Base-by-base conservation (phyloP, 257 asterid genomes). In the Gentiana macrophylla region DNA sequence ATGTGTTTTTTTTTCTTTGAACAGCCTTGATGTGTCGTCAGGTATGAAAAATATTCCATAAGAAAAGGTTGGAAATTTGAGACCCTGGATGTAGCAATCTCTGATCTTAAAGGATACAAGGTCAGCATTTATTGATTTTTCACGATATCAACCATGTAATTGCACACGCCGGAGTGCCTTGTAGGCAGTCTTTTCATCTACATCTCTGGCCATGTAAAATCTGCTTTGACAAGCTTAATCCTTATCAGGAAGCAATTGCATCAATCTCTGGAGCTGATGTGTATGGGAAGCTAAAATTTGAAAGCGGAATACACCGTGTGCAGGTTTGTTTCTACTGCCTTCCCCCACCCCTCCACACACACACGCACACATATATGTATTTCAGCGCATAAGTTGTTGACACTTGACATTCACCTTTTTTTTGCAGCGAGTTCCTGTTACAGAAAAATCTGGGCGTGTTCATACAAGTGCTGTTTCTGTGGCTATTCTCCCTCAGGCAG, bases 401-500 rank as follows among this genome's bases (percentile, higher is more conserved):
- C 56, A 65, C 24, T 24, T 24, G 24, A 24, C 24, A 24, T 24
- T 24, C 24, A 24, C 24, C 24, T 44, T 58, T 66, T 61, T 72
- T 64, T 47, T 77, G 69, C 66, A 91, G 96, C 82, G 98, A 68
- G 96, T 91, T 73, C 98, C 98, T 5, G 74, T 84, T 67, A 91
- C 98, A 35, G 96, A 87, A 77, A 91, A 91, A 77, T 73, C 86
- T 59, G 95, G 96, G 50, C 94, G 96, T 60, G 83, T 91, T 60
- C 98, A 91, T 79, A 87, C 98, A 55, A 84, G 96, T 81, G 98
- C 98, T 34, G 88, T 87, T 51, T 81, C 98, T 53, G 86, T 91
- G 66, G 98, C 76, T 66, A 80, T 91, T 62, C 96, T 91, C 66
- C 98, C 96, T 52, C 96, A 91, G 75, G 98, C 98, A 49, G 94